phyloP scores from a whole-genome alignment of 805 yeast species.

The Saccharomycodes ludwigii region DNA sequence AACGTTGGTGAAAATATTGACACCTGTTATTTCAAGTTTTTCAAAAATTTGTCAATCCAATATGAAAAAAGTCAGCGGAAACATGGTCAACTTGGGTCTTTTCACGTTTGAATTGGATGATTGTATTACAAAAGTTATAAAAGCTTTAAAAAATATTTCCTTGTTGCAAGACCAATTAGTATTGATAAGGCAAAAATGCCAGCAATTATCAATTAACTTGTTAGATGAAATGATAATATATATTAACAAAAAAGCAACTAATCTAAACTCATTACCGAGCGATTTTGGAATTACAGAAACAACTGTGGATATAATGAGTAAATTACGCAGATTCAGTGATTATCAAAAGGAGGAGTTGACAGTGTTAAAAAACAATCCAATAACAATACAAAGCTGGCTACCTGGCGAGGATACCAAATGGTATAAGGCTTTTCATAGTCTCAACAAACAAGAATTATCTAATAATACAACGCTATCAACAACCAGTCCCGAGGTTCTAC shows the following conservation, averaged over 20 bases:
- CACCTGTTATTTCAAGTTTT: conserved; percentile 27
- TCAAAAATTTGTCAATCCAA: conserved; percentile 27
- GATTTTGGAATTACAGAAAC: conserved; percentile 64
- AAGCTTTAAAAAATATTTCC: conserved; percentile 21
- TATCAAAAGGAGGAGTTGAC: conserved; percentile 36
- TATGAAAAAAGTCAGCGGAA: conserved; percentile 27
- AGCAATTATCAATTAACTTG: conserved; percentile 26
- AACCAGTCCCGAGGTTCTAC: conserved; percentile 35
- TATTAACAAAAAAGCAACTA: conserved; percentile 38
- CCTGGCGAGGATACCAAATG: conserved; percentile 46
- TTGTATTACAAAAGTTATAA: conserved; percentile 25
- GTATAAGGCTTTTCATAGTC: conserved; percentile 36
- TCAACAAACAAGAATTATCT: conserved; percentile 28
- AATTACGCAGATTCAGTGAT: conserved; percentile 52
- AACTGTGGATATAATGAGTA: conserved; percentile 60
- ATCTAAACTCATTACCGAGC: conserved; percentile 38
- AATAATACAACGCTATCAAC: conserved; percentile 16
- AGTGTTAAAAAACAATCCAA: conserved; percentile 33
- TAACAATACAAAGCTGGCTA: conserved; percentile 58
- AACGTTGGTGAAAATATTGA: conserved; percentile 24
- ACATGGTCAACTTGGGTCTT: conserved; percentile 36
- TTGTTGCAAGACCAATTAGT: conserved; percentile 14
- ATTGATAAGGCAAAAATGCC: conserved; percentile 16
- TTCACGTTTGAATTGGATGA: conserved; percentile 50
- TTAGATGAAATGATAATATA: conserved; percentile 44